These are phyloP conservation scores for Gracilaria domingensis DNA, from an alignment of 23 red algal genomes.

Conservation along the genomic window DNA sequence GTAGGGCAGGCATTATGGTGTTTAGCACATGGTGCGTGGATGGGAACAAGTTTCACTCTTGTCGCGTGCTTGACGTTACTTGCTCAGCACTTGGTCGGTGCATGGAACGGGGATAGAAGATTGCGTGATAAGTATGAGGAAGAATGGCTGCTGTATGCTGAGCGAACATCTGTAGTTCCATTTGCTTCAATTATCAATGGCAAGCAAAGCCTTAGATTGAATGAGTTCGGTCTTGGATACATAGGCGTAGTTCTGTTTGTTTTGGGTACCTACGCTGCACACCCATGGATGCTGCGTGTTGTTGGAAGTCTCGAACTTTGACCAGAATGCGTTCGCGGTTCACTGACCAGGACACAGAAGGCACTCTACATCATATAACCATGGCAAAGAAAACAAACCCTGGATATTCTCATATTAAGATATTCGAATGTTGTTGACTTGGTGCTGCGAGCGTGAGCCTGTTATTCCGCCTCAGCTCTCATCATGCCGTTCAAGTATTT, in stretches of 20 bases:
- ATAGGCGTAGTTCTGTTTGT: slow-evolving; percentile 83
- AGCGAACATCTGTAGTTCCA: slow-evolving; percentile 83
- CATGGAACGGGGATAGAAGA: slow-evolving; percentile 94
- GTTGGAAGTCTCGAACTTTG: slow-evolving; percentile 60
- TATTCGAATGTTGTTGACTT: too few species aligned
- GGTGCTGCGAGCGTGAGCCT: too few species aligned
- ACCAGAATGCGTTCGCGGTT: neutral
- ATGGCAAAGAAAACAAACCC: too few species aligned
- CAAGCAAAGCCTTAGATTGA: slow-evolving; percentile 61
- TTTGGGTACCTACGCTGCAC: slow-evolving; percentile 69
- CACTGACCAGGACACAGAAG: too few species aligned
- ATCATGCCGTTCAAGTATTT: too few species aligned
- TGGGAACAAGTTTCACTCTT: slow-evolving; percentile 87
- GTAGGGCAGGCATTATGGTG: slow-evolving; percentile 99
- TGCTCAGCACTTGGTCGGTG: slow-evolving; percentile 89
- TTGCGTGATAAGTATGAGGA: slow-evolving; percentile 73
- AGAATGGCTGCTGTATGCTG: slow-evolving; percentile 74
- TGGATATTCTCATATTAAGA: too few species aligned
- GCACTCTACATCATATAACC: too few species aligned
- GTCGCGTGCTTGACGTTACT: slow-evolving; percentile 73
- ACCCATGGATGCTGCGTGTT: slow-evolving; percentile 78
- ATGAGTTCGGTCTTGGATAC: slow-evolving; percentile 81
- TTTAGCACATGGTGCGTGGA: slow-evolving; percentile 91
- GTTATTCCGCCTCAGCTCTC: too few species aligned
- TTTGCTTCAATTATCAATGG: slow-evolving; percentile 79